Base-by-base conservation (phyloP, 176 grass and related monocot species). In the Oryza officinalis region DNA sequence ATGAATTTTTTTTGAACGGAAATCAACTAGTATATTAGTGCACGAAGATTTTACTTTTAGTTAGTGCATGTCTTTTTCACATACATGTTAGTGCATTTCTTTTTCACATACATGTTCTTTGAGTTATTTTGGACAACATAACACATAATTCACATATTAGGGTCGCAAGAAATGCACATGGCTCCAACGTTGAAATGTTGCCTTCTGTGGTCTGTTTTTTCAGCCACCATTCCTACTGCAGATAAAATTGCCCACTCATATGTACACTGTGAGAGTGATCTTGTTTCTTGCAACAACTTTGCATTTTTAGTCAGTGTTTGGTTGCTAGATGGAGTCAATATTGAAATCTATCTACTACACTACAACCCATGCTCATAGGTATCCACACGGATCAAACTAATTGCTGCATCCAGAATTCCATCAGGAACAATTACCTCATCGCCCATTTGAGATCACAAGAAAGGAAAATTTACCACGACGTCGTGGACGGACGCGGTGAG, bases 401-500 rank as follows among this genome's bases (percentile, higher is more conserved):
- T 69, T 25, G 12, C 5, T 61, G 14, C 3, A 27, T 31, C n/a
- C 8, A 67, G 3, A 80, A 30, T 66, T 10, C 2, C 52, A 60
- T 78, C 6, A 76, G 22, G 14, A 83, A 38, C 77, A 72, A 13
- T 33, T 12, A 35, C 1, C 72, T 4, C 18, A 43, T 27, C 7
- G 49, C 17, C 10, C 6, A 65, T 30, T 73, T 59, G 9, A 80
- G 59, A 75, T 8, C n/a, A 80, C 17, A 80, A 77, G 18, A 46
- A 31, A 37, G 68, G 20, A 78, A 54, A 31, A 6, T 59, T 84
- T 97, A 97, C 94, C 94, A 90, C 85, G 32, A 93, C 63, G 69
- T 92, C 94, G 88, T 97, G 94, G 17, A 92, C 87, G 1, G 94
- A 94, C 30, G 89, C 94, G 1, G 89, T 90, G 79, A 94, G 87